phyloP scores from a whole-genome alignment of 2,329 filamentous ascomycete species.

The Penicillium sp. region DNA sequence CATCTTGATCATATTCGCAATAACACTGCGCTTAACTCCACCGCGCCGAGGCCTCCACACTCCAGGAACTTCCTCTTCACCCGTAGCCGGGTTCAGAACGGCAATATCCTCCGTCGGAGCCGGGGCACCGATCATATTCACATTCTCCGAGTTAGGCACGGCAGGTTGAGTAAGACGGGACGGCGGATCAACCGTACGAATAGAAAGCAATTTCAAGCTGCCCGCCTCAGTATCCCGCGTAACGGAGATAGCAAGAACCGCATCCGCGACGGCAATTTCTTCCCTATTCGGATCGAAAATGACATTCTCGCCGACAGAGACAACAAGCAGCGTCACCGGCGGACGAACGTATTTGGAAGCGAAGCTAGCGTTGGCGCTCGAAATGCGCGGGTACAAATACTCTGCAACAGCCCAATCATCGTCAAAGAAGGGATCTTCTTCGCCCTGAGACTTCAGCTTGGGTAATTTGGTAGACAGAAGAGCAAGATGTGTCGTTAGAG shows the following conservation, averaged over 20 bases:
- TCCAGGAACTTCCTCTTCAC: slow-evolving; percentile 63
- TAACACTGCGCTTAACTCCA: slow-evolving; percentile 74
- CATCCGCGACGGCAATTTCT: slow-evolving; percentile 90
- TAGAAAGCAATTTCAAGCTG: slow-evolving; percentile 66
- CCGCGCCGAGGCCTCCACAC: slow-evolving; percentile 88
- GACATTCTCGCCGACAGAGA: slow-evolving; percentile 82
- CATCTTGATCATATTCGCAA: slow-evolving; percentile 75
- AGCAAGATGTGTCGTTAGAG: slow-evolving; percentile 89
- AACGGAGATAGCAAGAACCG: slow-evolving; percentile 83
- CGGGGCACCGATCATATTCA: slow-evolving; percentile 52
- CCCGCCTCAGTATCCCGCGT: slow-evolving; percentile 45
- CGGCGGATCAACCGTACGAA: slow-evolving; percentile 75
- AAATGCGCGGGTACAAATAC: slow-evolving; percentile 69
- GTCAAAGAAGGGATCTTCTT: slow-evolving; percentile 97
- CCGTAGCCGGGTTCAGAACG: slow-evolving; percentile 53
- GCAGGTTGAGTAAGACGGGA: slow-evolving; percentile 74
- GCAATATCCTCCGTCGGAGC: slow-evolving; percentile 47
- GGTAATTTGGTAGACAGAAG: slow-evolving; percentile 86
- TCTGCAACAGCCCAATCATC: slow-evolving; percentile 92
- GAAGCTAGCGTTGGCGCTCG: slow-evolving; percentile 20
- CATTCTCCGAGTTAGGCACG: slow-evolving; percentile 67
- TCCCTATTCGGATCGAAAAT: slow-evolving; percentile 92
- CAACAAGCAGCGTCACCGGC: slow-evolving; percentile 87
- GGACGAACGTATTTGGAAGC: slow-evolving; percentile 59
- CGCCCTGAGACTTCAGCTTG: slow-evolving; percentile 80